Evolutionary conservation across 371 early-diverging fungal genomes (phyloP).

Genomic region (Lichtheimia corymbifera): DNA sequence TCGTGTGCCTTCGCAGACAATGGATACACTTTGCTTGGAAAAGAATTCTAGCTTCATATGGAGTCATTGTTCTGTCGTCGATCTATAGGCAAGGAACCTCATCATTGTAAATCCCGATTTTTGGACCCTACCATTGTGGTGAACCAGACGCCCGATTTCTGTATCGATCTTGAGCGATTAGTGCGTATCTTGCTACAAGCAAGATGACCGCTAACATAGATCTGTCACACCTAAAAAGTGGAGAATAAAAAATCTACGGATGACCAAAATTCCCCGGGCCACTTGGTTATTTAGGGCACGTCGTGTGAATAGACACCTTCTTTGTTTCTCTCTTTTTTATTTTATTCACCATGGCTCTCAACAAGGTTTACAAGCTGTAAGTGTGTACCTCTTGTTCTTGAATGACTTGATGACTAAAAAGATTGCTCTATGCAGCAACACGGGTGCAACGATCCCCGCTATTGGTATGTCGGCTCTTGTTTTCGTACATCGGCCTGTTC

Average conservation of each 20-base stretch:
- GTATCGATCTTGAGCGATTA: too few relatives aligned
- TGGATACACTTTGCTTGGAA: too few relatives aligned
- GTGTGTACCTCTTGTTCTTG: background rate
- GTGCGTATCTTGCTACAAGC: too few relatives aligned
- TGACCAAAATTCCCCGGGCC: background rate
- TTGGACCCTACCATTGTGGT: too few relatives aligned
- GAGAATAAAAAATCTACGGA: conserved; percentile 5
- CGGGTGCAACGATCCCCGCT: conserved; percentile 47
- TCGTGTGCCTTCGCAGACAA: too few relatives aligned
- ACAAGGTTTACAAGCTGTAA: conserved; percentile 20
- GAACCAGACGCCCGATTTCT: too few relatives aligned
- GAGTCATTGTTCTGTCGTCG: too few relatives aligned
- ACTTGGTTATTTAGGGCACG: background rate
- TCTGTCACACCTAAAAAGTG: background rate
- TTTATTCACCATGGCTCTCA: background rate
- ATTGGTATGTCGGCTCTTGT: conserved; percentile 15
- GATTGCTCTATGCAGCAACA: conserved; percentile 26
- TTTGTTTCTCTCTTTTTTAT: conserved; percentile 7
- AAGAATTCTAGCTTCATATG: too few relatives aligned
- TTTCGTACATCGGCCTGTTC: background rate
- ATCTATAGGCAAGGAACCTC: too few relatives aligned
- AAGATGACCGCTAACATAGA: too few relatives aligned
- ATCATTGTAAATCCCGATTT: too few relatives aligned
- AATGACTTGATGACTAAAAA: background rate
- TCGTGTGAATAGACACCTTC: background rate